These are phyloP conservation scores for Seiridium cupressi DNA, from an alignment of 2,329 filamentous ascomycete genomes.

Conservation along the genomic window DNA sequence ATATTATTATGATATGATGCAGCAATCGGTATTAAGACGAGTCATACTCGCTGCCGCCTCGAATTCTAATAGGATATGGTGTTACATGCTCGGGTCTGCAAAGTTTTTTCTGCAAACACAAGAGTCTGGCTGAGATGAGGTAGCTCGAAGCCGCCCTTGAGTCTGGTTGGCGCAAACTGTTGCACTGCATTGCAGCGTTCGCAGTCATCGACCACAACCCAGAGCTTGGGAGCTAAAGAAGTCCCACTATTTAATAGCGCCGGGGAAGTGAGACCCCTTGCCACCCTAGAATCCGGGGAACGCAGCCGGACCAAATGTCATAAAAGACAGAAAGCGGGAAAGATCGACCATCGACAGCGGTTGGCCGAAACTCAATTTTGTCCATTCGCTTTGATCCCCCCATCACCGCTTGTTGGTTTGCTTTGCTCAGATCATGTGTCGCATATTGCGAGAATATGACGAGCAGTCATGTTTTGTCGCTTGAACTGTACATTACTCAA, in stretches of 20 bases:
- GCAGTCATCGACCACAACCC: too few species aligned
- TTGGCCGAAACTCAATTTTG: background rate
- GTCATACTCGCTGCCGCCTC: too few species aligned
- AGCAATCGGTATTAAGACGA: background rate
- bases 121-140: too few species aligned
- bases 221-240: too few species aligned
- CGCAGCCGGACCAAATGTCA: constrained; percentile 1
- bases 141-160: too few species aligned
- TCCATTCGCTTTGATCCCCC: background rate
- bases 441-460: background rate
- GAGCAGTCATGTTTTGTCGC: background rate
- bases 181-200: too few species aligned
- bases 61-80: too few species aligned
- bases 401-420: background rate
- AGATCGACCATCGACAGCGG: background rate
- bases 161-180: too few species aligned
- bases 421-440: background rate
- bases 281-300: constrained; percentile 1
- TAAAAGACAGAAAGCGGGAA: constrained; percentile 3
- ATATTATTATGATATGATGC: background rate
- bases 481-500: background rate
- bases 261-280: background rate
- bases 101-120: too few species aligned
- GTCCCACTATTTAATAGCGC: background rate
- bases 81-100: too few species aligned